Percentiles rank a stretch among this genome's conserved stretches.
phyloP scores from a whole-genome alignment of 768 basidiomycete species.

The Suillus cothurnatus region DNA sequence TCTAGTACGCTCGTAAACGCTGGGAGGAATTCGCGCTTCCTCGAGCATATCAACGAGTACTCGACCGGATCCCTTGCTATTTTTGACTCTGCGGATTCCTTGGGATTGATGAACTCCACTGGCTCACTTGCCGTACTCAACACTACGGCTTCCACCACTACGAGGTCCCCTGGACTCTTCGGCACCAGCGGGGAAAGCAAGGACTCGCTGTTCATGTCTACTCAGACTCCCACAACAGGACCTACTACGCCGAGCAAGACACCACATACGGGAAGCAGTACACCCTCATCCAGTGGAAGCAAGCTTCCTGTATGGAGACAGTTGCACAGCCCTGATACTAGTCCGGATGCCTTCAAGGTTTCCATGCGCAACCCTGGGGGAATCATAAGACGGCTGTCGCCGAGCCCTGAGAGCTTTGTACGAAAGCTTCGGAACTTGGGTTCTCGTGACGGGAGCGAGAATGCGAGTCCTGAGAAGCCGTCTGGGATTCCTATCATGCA shows the following conservation, averaged over 20 bases:
- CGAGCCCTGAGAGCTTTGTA: constrained; percentile 25
- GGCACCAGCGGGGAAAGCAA: constrained; percentile 20
- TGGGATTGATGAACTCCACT: not conserved
- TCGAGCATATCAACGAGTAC: constrained; percentile 25
- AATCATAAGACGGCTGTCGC: not conserved
- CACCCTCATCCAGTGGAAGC: constrained; percentile 20
- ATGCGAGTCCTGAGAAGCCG: constrained; percentile 25
- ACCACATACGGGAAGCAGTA: constrained; percentile 10
- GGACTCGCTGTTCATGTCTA: constrained; percentile 22
- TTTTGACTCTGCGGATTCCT: not conserved
- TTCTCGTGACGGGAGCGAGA: constrained; percentile 19
- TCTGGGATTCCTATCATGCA: constrained; percentile 33
- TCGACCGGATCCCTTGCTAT: constrained; percentile 16
- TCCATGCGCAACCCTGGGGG: constrained; percentile 12
- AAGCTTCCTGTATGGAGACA: constrained; percentile 34
- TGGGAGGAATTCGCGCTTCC: constrained; percentile 19
- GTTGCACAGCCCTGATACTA: constrained; percentile 25
- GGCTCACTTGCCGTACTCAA: constrained; percentile 14
- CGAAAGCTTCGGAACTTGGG: constrained; percentile 27
- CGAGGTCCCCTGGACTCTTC: constrained; percentile 14
- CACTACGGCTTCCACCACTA: constrained; percentile 12
- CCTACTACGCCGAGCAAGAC: constrained; percentile 31
- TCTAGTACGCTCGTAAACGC: not conserved
- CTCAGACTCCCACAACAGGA: constrained; percentile 22
- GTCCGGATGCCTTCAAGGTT: constrained; percentile 23